phyloP scores from a whole-genome alignment of 306 rosid genomes.

The Prunus kanzakura region DNA sequence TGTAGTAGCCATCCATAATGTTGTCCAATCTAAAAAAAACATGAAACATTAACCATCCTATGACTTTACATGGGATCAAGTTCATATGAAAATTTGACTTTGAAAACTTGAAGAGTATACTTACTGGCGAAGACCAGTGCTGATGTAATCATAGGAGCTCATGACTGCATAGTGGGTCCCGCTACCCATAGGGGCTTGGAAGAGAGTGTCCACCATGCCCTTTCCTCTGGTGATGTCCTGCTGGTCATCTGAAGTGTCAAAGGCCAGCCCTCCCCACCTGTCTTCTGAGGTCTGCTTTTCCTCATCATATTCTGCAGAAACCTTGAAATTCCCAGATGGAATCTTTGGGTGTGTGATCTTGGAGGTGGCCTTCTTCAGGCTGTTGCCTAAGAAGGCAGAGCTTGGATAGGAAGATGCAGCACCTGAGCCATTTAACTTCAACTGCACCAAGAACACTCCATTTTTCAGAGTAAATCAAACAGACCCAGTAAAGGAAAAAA shows the following conservation, averaged over 20 bases:
- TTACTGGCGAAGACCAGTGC: conserved; percentile 75
- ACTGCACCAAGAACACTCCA: conserved; percentile 31
- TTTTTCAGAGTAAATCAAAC: background rate
- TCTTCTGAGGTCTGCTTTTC: conserved; percentile 63
- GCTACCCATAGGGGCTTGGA: conserved; percentile 64
- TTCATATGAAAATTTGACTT: background rate
- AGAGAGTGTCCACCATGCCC: conserved; percentile 74
- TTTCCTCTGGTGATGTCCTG: conserved; percentile 87
- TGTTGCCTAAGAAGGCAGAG: conserved; percentile 50
- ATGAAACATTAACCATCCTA: conserved; percentile 1
- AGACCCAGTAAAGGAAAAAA: background rate
- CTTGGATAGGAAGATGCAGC: conserved; percentile 24
- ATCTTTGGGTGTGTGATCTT: conserved; percentile 22
- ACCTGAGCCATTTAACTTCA: conserved; percentile 42
- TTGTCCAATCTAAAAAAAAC: conserved; percentile 58
- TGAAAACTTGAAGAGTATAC: conserved; percentile 10
- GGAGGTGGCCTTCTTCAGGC: conserved; percentile 38
- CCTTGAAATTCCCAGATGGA: conserved; percentile 40
- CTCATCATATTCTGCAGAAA: conserved; percentile 43
- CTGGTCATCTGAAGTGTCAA: conserved; percentile 83
- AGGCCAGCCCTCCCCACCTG: conserved; percentile 75
- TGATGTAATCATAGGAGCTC: conserved; percentile 74
- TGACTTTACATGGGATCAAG: background rate
- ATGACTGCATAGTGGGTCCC: conserved; percentile 82
- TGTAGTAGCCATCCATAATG: conserved; percentile 67